Evolutionary conservation across 768 basidiomycete species (phyloP).

Genomic region (Glaciozyma martinii): DNA sequence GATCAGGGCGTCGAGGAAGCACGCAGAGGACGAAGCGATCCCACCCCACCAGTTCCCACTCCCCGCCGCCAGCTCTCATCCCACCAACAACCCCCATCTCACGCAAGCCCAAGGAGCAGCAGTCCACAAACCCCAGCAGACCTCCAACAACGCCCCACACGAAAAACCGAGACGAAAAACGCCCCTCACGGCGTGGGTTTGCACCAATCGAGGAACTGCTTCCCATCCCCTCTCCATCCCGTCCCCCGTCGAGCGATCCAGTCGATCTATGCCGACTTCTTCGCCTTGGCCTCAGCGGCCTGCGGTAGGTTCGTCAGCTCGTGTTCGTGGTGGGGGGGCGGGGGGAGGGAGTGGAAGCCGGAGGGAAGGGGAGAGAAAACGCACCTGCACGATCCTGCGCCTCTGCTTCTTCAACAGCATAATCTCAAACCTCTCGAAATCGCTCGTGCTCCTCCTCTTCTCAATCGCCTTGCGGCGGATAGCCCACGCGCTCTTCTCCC

Average conservation of each 20-base stretch:
- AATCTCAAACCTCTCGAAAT: slow-evolving; percentile 84
- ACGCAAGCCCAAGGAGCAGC: no score
- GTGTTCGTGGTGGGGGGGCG: neutral
- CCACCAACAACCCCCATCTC: no score
- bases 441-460: slow-evolving; percentile 66
- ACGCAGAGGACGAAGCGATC: no score
- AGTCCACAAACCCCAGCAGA: neutral
- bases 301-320: neutral
- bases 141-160: neutral
- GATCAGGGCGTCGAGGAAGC: no score
- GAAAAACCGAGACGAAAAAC: neutral
- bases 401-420: slow-evolving; percentile 82
- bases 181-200: neutral
- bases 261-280: slow-evolving; percentile 28
- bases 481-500: slow-evolving; percentile 81
- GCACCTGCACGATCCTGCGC: slow-evolving; percentile 39
- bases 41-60: no score
- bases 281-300: slow-evolving; percentile 29
- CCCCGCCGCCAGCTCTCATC: no score
- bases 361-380: neutral
- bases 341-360: neutral
- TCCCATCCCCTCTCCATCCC: neutral
- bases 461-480: slow-evolving; percentile 68
- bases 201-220: neutral
- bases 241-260: neutral